Evolutionary conservation across 331 rosid species (phyloP), one percentile per base, ranked within the genome.

Genomic region (Malus hybrid): DNA sequence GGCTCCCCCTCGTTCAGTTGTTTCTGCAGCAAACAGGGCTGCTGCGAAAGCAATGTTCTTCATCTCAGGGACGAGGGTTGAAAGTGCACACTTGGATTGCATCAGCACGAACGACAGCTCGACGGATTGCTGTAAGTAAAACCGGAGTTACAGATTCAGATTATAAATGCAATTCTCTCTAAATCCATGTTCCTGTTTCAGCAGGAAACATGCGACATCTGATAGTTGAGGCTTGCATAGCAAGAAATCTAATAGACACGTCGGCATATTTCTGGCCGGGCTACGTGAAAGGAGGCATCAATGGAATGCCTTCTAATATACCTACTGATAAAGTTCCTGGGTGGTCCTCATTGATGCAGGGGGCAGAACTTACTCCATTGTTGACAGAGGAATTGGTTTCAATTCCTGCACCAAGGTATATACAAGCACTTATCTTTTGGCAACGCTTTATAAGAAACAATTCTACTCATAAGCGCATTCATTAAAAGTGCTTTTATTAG

Each of bases 141-240:
- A 36, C 24, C n/a, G 2, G 7, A 71, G 34, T 26, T 14, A 24
- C 36, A 58, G 39, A 26, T 60, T 39, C 29, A 57, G 64, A 30
- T 18, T 63, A 28, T 30, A 2, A 63, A 33, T 22, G 34, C 12
- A 42, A n/a, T 71, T 32, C 66, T 72, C 58, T 6, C 68, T 58
- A 26, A 72, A 34, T 16, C 55, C 30, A 26, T 75, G 34, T 33
- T 55, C 39, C 26, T 75, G 56, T 75, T 66, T 66, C 74, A 68
- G 80, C 61, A 24, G 80, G 80, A 67, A 76, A 76, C 61, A 56
- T 76, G 80, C 74, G 80, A 10, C 80, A 76, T 76, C 72, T 76
- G 52, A 76, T 76, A 26, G 74, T 76, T 24, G 74, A 76, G 61
- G 80, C 80, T 16, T 76, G 80, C 58, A 76, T 76, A 24, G 73